phyloP scores from a whole-genome alignment of 805 yeast species.

The Teunomyces pallodes region DNA sequence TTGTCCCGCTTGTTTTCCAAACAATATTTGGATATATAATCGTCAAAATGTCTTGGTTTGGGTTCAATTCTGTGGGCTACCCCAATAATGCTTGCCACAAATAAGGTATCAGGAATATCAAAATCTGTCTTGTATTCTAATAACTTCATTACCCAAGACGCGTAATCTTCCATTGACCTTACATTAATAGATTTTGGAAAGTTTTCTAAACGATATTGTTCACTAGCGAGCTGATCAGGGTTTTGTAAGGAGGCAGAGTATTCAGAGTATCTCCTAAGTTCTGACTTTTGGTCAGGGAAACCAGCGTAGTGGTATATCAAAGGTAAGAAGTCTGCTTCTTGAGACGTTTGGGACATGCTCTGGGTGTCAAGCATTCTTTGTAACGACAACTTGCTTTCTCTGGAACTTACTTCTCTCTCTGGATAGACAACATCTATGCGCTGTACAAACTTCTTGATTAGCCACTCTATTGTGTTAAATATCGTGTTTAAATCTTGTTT shows the following conservation, averaged over 20 bases:
- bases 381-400: background rate
- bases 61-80: background rate
- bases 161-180: background rate
- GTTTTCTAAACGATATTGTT: background rate
- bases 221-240: background rate
- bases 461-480: slow-evolving; percentile 1
- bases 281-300: background rate
- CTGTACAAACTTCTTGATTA: background rate
- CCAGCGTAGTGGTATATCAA: slow-evolving; percentile 1
- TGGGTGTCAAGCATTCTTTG: slow-evolving; percentile 1
- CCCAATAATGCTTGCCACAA: background rate
- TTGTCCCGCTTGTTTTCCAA: background rate
- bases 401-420: background rate
- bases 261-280: background rate
- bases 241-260: background rate
- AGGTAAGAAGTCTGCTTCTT: slow-evolving; percentile 1
- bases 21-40: background rate
- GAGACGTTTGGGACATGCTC: background rate
- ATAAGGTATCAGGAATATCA: background rate
- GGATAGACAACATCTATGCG: background rate
- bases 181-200: background rate
- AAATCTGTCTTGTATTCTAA: slow-evolving; percentile 1
- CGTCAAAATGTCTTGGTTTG: background rate
- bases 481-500: background rate
- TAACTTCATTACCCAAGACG: background rate